Conservation (phyloP, 2,329 filamentous ascomycete species). For the Penicillium nordicum region DNA sequence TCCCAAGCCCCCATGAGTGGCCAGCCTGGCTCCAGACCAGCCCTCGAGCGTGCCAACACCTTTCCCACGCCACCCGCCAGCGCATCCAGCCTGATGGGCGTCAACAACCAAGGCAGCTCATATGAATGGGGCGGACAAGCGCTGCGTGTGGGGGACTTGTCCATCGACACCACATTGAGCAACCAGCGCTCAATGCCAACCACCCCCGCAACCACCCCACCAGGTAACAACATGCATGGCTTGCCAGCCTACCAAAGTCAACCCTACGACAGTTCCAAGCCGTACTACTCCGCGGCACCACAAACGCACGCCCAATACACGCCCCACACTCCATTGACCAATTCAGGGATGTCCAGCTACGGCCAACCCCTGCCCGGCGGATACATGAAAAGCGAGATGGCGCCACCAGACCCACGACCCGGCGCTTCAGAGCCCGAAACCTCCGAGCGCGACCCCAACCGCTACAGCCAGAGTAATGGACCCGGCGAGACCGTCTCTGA, state of each 20-base stretch:
- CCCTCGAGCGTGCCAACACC: conserved; percentile 80
- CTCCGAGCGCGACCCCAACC: conserved; percentile 66
- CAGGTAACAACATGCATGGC: conserved; percentile 69
- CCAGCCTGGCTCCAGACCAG: conserved; percentile 62
- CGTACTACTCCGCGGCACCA: conserved; percentile 71
- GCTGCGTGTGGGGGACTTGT: conserved; percentile 45
- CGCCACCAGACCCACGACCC: conserved; percentile 65
- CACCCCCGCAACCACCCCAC: conserved; percentile 87
- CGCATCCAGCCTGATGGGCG: conserved; percentile 78
- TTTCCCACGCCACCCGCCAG: conserved; percentile 93
- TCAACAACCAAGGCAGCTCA: conserved; percentile 67
- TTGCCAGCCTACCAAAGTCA: conserved; percentile 73
- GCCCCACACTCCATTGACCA: conserved; percentile 57
- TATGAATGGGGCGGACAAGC: conserved; percentile 71
- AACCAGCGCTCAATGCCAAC: conserved; percentile 82
- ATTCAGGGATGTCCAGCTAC: conserved; percentile 69
- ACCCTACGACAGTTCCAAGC: conserved; percentile 73
- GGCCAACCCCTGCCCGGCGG: conserved; percentile 50
- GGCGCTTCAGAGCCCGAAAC: conserved; percentile 59
- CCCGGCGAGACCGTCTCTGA: conserved; percentile 69
- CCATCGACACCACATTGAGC: conserved; percentile 75
- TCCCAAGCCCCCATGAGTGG: conserved; percentile 64
- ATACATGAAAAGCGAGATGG: conserved; percentile 86
- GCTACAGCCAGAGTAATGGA: conserved; percentile 58
- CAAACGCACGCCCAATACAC: conserved; percentile 65